Base-by-base conservation (phyloP, 2,329 filamentous ascomycete species). In the Pseudopithomyces chartarum region DNA sequence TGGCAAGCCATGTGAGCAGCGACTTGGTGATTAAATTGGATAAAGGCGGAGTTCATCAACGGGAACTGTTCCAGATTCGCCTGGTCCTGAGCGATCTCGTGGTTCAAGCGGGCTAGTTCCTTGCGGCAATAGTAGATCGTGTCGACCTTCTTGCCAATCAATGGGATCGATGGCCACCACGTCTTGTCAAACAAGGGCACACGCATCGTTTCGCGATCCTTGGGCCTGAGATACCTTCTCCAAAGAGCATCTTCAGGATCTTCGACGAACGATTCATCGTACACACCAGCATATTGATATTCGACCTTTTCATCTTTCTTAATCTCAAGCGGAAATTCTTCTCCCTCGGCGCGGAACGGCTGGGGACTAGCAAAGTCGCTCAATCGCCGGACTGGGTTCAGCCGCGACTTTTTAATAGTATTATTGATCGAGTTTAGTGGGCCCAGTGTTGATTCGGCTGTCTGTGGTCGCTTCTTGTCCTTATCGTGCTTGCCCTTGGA, bases 1-100 rank as follows among this genome's bases (percentile, higher is more conserved):
- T 99, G 95, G 73, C 92, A 97, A 56, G 94, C 95, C 95, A 99
- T 98, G 69, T 99, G 95, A 0, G 95, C 95, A 6, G 94, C 93
- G 1, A 97, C 91, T 73, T 99, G 95, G 70, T 97, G 90, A 70
- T 99, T 97, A 82, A 99, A 99, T 73, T 99, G 95, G 59, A 99
- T 92, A 66, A 99, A 99, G 0, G 95, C 95, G 0, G 94, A 97
- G 68, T 91, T 97, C 92, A 97, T 96, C 45, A 93, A 79, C 0
- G 94, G 93, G 60, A 92, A 98, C 4, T 89, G 87, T 63, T 97
- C 93, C 0, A 90, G 89, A 47, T 95, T 83, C 52, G 89, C 84
- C 73, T 99, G 95, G 63, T 98, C 95, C 43, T 89, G 81, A 65
- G 97, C 93, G 52, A 99, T 97, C 72, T 98, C 93, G 51, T 93